Base-by-base conservation (phyloP, 2,329 filamentous ascomycete species). In the Aspergillus tubingensis region DNA sequence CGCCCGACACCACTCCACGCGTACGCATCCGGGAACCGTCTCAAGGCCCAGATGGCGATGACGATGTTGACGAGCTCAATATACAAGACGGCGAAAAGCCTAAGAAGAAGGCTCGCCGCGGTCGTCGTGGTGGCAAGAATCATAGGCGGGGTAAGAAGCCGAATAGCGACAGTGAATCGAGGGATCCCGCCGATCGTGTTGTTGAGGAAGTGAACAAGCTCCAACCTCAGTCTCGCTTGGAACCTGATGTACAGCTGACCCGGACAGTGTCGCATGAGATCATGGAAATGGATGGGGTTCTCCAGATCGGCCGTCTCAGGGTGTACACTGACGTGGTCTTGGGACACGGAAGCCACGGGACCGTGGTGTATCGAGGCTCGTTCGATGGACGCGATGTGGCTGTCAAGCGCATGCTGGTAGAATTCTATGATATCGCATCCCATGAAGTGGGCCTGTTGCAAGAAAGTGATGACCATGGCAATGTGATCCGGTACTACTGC, bases 401-500 rank as follows among this genome's bases (percentile, higher is more conserved):
- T 1, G 92, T 99, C 51, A 99, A 99, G 81, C 88, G 95, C 36
- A 96, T 99, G 92, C 82, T 98, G 62, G 91, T 94, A 36, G 91
- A 96, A 67, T 97, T 97, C 70, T 97, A 93, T 73, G 94, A 96
- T 65, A 91, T 99, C 67, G 95, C 95, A 0, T 92, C 91, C 10
- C 92, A 96, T 70, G 95, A 99, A 77, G 96, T 96, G 1, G 90
- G 90, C 62, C 82, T 98, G 55, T 79, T 99, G 10, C 86, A 96
- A 62, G 92, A 97, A 75, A 97, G 93, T 71, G 95, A 99, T 68
- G 91, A 97, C 69, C 95, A 99, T 71, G 89, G 90, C 11, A 98
- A 99, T 74, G 94, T 99, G 44, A 96, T 99, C 65, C 91, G 94
- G 41, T 99, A 99, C 73, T 97, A 92, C 71, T 92, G 93, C 52